Conservation (phyloP, 257 asterid species). For the Solanum okadae region DNA sequence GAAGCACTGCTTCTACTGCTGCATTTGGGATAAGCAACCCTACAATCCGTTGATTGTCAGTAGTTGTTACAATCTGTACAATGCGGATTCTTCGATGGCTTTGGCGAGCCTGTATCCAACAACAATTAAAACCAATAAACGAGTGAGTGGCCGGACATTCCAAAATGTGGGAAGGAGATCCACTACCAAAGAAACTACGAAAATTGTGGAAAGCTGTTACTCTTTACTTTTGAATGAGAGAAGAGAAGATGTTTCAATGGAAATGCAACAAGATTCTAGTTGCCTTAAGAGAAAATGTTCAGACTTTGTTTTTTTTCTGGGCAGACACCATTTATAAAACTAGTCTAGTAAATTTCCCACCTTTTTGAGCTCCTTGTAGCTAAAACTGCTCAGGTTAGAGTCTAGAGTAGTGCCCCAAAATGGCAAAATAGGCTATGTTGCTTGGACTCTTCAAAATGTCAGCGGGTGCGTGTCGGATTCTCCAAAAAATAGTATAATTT, state of each 20-base stretch:
- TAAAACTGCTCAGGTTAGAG: neutral
- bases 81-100: slow-evolving; percentile 81
- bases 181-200: neutral
- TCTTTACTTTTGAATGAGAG: neutral
- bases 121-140: neutral
- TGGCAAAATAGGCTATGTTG: neutral
- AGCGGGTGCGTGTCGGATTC: too few relatives aligned
- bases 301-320: neutral
- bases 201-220: neutral
- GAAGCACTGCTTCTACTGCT: slow-evolving; percentile 87
- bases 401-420: neutral
- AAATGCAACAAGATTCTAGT: neutral
- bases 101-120: slow-evolving; percentile 50
- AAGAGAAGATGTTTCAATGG: neutral
- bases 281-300: neutral
- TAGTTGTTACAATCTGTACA: slow-evolving; percentile 81
- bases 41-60: slow-evolving; percentile 69
- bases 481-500: too few relatives aligned
- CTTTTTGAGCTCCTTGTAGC: neutral
- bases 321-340: neutral
- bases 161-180: neutral
- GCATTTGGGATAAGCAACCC: slow-evolving; percentile 92
- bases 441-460: neutral
- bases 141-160: neutral
- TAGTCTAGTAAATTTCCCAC: neutral